These are phyloP conservation scores for Tripterygium wilfordii DNA, from an alignment of 177 flowering plant genomes.

Conservation along the genomic window DNA sequence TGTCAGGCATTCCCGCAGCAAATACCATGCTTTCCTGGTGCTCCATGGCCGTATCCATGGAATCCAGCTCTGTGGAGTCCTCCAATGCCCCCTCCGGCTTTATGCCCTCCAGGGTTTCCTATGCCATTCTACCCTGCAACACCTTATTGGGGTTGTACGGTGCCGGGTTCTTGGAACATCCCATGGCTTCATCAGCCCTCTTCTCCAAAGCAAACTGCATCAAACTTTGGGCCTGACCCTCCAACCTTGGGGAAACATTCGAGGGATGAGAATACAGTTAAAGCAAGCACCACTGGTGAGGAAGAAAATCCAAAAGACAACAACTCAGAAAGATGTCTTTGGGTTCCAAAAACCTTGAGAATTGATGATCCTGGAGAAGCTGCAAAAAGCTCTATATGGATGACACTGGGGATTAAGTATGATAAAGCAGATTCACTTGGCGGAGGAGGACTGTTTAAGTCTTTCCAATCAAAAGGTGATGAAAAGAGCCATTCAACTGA, in stretches of 20 bases:
- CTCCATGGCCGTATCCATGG: conserved; percentile 1
- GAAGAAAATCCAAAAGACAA: no score
- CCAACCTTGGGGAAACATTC: conserved; percentile 13
- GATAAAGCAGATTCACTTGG: not conserved
- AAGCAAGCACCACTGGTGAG: no score
- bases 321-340: not conserved
- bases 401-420: conserved; percentile 10
- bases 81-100: not conserved
- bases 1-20: not conserved
- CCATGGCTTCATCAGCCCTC: not conserved
- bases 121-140: not conserved
- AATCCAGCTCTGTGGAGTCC: not conserved
- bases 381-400: conserved; percentile 21
- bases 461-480: conserved; percentile 2
- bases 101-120: not conserved
- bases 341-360: conserved; percentile 17
- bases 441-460: not conserved
- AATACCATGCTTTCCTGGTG: not conserved
- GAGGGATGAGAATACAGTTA: conserved; percentile 6
- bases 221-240: not conserved
- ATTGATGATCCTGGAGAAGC: conserved; percentile 18
- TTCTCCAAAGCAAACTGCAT: not conserved
- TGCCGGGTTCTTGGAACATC: not conserved
- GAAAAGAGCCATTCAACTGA: not conserved
- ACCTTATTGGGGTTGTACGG: not conserved